Evolutionary conservation across 495 filamentous ascomycete genomes (phyloP).

Genomic region (Recurvomyces mirabilis): DNA sequence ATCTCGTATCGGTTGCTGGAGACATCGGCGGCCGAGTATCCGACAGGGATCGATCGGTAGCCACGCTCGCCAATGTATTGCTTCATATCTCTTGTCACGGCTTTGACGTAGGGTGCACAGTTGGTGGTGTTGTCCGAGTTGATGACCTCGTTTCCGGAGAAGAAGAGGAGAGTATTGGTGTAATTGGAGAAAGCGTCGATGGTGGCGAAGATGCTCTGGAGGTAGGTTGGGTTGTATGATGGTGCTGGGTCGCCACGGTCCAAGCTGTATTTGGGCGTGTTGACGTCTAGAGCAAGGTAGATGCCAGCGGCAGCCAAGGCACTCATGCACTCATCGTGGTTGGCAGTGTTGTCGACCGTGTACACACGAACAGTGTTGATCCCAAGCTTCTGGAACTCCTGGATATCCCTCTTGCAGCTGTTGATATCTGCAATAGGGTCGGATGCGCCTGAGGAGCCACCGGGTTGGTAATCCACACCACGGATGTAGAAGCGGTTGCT

Average conservation of each 20-base stretch:
- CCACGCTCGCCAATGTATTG: constrained; percentile 66
- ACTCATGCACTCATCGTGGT: constrained; percentile 53
- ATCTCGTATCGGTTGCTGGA: constrained; percentile 78
- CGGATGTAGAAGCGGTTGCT: constrained; percentile 80
- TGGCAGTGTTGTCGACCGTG: constrained; percentile 74
- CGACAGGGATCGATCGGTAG: constrained; percentile 74
- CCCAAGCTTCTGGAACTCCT: constrained; percentile 70
- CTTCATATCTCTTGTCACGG: constrained; percentile 82
- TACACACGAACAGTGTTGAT: constrained; percentile 90
- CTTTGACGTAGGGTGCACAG: constrained; percentile 82
- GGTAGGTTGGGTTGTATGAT: constrained; percentile 87
- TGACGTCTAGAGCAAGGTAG: constrained; percentile 81
- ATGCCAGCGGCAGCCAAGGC: constrained; percentile 44
- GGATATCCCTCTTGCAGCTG: constrained; percentile 72
- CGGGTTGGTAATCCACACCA: constrained; percentile 56
- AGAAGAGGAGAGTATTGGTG: constrained; percentile 84
- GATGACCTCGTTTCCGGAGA: constrained; percentile 95
- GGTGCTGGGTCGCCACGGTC: constrained; percentile 61
- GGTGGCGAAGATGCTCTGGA: constrained; percentile 88
- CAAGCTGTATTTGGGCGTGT: constrained; percentile 68
- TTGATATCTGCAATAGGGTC: constrained; percentile 69
- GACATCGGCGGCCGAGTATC: constrained; percentile 86
- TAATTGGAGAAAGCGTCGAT: constrained; percentile 82
- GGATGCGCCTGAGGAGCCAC: constrained; percentile 62
- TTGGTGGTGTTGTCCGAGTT: constrained; percentile 66